These are phyloP conservation scores for Larix sibirica DNA, from an alignment of 83 land plant genomes.

Conservation along the genomic window DNA sequence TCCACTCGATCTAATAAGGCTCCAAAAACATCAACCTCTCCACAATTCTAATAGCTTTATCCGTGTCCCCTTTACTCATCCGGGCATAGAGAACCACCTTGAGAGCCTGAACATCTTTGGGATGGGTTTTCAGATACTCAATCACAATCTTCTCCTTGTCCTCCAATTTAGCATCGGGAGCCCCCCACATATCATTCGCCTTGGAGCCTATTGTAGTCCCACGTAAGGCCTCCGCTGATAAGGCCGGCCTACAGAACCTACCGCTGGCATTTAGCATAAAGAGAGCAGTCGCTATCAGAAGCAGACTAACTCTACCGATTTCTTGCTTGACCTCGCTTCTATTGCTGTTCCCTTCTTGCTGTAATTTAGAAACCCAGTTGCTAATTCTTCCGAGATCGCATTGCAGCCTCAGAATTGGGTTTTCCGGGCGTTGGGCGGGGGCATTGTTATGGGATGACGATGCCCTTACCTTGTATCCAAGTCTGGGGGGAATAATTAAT, in stretches of 20 bases:
- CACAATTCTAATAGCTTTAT: conserved; percentile 54
- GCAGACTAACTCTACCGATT: neutral
- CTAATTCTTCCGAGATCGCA: too few relatives aligned
- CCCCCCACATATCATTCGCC: too few relatives aligned
- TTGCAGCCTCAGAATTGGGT: neutral
- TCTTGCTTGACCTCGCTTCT: neutral
- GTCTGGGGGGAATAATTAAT: neutral
- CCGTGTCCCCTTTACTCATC: conserved; percentile 46
- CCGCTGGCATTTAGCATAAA: neutral
- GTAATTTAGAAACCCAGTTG: too few relatives aligned
- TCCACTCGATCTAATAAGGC: conserved; percentile 70
- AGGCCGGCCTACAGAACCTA: neutral
- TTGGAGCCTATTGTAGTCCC: neutral
- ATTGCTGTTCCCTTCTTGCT: too few relatives aligned
- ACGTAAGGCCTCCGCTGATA: neutral
- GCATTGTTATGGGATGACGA: neutral
- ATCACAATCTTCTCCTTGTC: conserved; percentile 12
- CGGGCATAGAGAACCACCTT: conserved; percentile 42
- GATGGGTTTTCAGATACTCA: conserved; percentile 7
- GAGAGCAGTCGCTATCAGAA: neutral
- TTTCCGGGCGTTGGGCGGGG: neutral
- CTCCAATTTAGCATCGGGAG: too few relatives aligned
- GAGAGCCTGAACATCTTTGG: conserved; percentile 40
- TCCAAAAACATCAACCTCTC: conserved; percentile 48
- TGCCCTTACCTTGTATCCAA: too few relatives aligned